Evolutionary conservation across 306 rosid species (phyloP).

Genomic region (Rosa lucieae): DNA sequence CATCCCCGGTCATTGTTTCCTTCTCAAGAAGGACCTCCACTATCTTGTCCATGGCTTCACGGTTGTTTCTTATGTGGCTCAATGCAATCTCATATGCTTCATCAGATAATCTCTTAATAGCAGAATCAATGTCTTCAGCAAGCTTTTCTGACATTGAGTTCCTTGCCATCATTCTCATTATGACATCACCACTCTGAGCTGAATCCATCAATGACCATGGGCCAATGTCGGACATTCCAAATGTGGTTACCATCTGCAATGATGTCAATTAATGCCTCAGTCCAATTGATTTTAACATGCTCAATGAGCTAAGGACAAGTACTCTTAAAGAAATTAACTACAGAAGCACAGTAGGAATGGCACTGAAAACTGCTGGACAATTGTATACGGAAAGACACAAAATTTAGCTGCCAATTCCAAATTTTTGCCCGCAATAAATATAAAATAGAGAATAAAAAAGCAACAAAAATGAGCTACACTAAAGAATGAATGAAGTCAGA

Average conservation of each 20-base stretch:
- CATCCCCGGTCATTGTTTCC: constrained; percentile 86
- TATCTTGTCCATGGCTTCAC: constrained; percentile 90
- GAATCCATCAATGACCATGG: constrained; percentile 97
- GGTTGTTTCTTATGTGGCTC: constrained; percentile 85
- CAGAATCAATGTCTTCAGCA: constrained; percentile 87
- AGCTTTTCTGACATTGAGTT: constrained; percentile 97
- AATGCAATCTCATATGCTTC: constrained; percentile 85
- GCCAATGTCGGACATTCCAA: constrained; percentile 97
- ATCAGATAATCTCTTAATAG: constrained; percentile 79
- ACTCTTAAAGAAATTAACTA: background rate
- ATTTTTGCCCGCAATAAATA: background rate
- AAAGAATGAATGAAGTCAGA: too few species aligned
- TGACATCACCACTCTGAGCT: constrained; percentile 78
- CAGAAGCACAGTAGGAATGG: background rate
- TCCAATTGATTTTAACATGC: background rate
- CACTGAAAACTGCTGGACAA: background rate
- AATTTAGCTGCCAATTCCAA: background rate
- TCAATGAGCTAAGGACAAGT: background rate
- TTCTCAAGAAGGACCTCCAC: constrained; percentile 93
- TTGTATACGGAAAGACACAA: background rate
- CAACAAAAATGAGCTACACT: too few species aligned
- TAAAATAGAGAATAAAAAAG: too few species aligned
- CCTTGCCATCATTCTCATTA: constrained; percentile 99
- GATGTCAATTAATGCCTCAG: constrained; percentile 16
- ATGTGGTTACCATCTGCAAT: constrained; percentile 87